Evolutionary conservation across 805 yeast genomes (phyloP).

Genomic region (Crinitomyces ghanaensis): DNA sequence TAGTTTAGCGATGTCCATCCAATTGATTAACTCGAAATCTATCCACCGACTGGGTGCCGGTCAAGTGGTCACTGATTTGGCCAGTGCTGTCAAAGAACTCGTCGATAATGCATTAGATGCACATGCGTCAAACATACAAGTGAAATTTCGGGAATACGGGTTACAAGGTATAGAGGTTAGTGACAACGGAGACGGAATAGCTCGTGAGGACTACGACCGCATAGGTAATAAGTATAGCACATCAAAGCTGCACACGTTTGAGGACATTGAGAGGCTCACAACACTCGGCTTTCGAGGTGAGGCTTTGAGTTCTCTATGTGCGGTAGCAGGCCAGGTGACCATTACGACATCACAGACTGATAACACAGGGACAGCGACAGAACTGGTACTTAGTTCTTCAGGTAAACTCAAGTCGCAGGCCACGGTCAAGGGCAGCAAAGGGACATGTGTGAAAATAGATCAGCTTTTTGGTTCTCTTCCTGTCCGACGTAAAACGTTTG

Average conservation of each 20-base stretch:
- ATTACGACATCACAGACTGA: slow-evolving; percentile 35
- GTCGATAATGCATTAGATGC: slow-evolving; percentile 87
- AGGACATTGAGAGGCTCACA: slow-evolving; percentile 28
- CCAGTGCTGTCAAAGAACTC: slow-evolving; percentile 71
- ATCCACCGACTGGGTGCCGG: slow-evolving; percentile 78
- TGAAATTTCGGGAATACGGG: slow-evolving; percentile 62
- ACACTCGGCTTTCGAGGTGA: slow-evolving; percentile 69
- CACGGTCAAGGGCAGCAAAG: slow-evolving; percentile 43
- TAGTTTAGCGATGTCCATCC: slow-evolving; percentile 17
- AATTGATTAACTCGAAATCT: slow-evolving; percentile 38
- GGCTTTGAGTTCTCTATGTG: slow-evolving; percentile 46
- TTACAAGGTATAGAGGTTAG: slow-evolving; percentile 53
- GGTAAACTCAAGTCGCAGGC: slow-evolving; percentile 39
- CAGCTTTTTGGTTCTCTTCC: slow-evolving; percentile 62
- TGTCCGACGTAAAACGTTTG: slow-evolving; percentile 67
- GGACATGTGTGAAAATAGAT: slow-evolving; percentile 53
- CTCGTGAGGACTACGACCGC: slow-evolving; percentile 32
- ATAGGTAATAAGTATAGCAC: slow-evolving; percentile 43
- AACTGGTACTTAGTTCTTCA: slow-evolving; percentile 38
- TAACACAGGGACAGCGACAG: slow-evolving; percentile 45
- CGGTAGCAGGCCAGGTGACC: slow-evolving; percentile 34
- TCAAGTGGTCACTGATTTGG: slow-evolving; percentile 76
- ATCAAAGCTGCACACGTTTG: slow-evolving; percentile 36
- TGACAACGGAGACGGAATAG: slow-evolving; percentile 70
- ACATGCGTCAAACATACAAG: slow-evolving; percentile 50